These are phyloP conservation scores for Claviceps purpurea DNA, from an alignment of 2,329 filamentous ascomycete genomes.

Conservation along the genomic window DNA sequence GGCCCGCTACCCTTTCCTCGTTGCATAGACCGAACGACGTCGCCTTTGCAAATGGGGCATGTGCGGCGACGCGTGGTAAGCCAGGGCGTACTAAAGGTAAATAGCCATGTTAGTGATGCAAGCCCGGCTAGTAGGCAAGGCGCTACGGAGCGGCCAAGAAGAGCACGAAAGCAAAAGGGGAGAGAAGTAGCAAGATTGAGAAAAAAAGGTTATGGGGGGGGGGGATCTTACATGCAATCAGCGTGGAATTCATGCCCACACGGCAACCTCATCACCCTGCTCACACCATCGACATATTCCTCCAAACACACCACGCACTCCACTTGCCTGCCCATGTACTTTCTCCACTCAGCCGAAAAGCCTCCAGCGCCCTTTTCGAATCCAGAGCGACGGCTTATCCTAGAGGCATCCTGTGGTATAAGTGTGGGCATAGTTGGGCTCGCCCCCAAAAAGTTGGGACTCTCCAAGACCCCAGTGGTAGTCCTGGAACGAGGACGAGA, in stretches of 20 bases:
- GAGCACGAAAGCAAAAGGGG: neutral
- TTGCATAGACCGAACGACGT: constrained; percentile 66
- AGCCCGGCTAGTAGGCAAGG: neutral
- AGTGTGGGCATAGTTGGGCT: constrained; percentile 28
- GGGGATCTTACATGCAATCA: constrained; percentile 81
- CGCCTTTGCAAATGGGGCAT: constrained; percentile 97
- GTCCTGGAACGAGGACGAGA: constrained; percentile 52
- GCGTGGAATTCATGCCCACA: constrained; percentile 97
- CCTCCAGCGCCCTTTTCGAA: constrained; percentile 34
- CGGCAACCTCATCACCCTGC: constrained; percentile 88
- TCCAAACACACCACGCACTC: constrained; percentile 96
- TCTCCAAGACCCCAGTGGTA: constrained; percentile 45
- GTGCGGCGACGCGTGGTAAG: constrained; percentile 86
- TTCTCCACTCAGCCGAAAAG: constrained; percentile 44
- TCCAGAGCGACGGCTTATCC: constrained; percentile 20
- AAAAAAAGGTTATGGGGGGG: neutral
- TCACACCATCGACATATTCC: constrained; percentile 90
- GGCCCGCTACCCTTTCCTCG: constrained; percentile 37
- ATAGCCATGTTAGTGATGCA: neutral
- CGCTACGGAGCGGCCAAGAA: neutral
- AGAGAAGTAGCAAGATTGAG: no score
- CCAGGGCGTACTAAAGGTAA: constrained; percentile 67
- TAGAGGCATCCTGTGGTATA: constrained; percentile 20
- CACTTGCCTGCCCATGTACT: constrained; percentile 54
- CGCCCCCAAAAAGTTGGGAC: constrained; percentile 30